These are phyloP conservation scores for Knoxia roxburghii DNA, from an alignment of 257 asterid genomes.

Conservation along the genomic window DNA sequence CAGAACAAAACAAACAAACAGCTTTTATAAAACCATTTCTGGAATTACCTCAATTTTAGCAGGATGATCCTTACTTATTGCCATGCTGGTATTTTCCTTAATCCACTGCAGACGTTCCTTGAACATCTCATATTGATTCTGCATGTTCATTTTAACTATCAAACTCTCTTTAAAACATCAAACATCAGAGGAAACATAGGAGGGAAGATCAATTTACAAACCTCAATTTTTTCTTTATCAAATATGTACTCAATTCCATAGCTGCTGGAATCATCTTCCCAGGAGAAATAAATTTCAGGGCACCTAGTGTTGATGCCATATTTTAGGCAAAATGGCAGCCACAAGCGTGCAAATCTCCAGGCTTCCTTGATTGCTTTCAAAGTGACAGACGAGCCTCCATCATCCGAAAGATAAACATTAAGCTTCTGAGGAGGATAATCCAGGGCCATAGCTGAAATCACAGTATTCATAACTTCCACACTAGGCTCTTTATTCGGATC, in stretches of 20 bases:
- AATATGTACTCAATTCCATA: constrained; percentile 21
- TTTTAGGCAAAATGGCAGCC: constrained; percentile 62
- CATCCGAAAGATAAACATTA: constrained; percentile 55
- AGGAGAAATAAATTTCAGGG: constrained; percentile 42
- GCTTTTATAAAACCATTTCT: not conserved
- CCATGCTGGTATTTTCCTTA: constrained; percentile 15
- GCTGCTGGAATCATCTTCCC: constrained; percentile 1
- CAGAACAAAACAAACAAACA: no score
- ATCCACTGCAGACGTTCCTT: constrained; percentile 27
- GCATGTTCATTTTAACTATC: not conserved
- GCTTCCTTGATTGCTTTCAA: constrained; percentile 35
- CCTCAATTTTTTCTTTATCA: constrained; percentile 40
- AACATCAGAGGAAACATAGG: not conserved
- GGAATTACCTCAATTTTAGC: constrained; percentile 39
- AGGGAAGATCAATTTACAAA: not conserved
- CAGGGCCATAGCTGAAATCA: constrained; percentile 63
- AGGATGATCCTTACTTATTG: constrained; percentile 30
- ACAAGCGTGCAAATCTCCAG: constrained; percentile 32
- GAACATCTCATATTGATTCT: constrained; percentile 39
- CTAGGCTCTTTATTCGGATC: constrained; percentile 57
- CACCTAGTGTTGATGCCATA: constrained; percentile 39
- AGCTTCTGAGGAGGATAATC: constrained; percentile 61
- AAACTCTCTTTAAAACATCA: not conserved
- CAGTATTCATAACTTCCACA: constrained; percentile 64
- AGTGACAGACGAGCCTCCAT: constrained; percentile 45